Evolutionary conservation across 768 basidiomycete genomes (phyloP), one percentile per base, ranked within the genome.

Genomic region (Tephrocybe sp.): DNA sequence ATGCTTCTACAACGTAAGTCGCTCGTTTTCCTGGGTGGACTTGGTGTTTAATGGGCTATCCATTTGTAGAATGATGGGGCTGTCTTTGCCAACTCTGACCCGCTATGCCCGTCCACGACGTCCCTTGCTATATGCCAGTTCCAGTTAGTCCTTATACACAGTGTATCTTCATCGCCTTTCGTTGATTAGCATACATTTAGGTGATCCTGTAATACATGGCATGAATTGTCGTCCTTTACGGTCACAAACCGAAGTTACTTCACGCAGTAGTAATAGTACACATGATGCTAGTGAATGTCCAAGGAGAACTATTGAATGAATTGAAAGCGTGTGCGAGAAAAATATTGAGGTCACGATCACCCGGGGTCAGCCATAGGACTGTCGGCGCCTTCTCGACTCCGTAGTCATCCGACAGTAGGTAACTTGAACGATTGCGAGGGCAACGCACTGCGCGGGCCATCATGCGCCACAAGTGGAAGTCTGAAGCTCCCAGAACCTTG

Each of bases 371-470:
- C 39, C 25, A 48, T 39, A 38, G 39, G 43, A 33, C 34, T 51
- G 20, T 43, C 42, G 30, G 23, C 28, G 38, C 49, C 48, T 32
- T 60, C 59, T 51, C 45, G 54, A 34, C 55, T 50, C 14, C 55
- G 54, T 15, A 46, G 23, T 24, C 51, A 53, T 37, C 46, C 49
- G n/a, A 54, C 42, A 12, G 30, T 26, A 18, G 62, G 58, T 42
- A 53, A 47, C 38, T 54, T 57, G 38, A 63, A 63, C 17, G 59
- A 53, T 39, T 63, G 58, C 20, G 53, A 48, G 24, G 54, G 57
- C 11, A 63, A 51, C 11, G 62, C 82, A 58, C 81, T 85, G 41
- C 78, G 80, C 14, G 84, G 75, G 36, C 66, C 64, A 46, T 79
- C 78, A 30, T 70, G 69, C n/a, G 57, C 44, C 15, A 59, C 57